Base-by-base conservation (phyloP, 2,329 filamentous ascomycete genomes). In the Didymella segeticola region DNA sequence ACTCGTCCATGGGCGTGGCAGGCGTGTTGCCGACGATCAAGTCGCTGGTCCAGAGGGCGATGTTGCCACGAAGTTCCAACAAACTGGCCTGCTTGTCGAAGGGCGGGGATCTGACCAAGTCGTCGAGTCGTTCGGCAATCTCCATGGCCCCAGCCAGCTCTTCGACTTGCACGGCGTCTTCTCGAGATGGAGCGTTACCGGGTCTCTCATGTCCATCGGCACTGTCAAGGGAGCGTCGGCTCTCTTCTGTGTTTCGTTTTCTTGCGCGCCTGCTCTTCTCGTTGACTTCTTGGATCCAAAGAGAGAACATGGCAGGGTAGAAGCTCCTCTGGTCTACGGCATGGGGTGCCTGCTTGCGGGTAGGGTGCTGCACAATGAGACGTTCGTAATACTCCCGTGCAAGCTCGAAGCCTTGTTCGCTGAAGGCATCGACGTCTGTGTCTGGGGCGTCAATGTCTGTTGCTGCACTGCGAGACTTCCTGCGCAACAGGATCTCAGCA, bases 201-300 rank as follows among this genome's bases (percentile, higher is more conserved):
- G 38, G 22, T 2, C 26, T 25, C 9, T 20, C 20, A 12, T 50
- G 31, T 19, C 38, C 49, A 39, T 52, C n/a, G 19, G 31, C 12
- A 27, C 56, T 57, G 47, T 57, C 55, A 20, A 57, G 48, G 6
- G 49, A 54, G 10, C 34, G 57, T 14, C 25, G 38, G 10, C 25
- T 31, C 4, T 51, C 41, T 22, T 53, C 41, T 22, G 47, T 49
- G n/a, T 49, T 56, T 10, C 43, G 33, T 25, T 37, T 55, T 33
- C 42, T 26, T 70, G 68, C 48, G 72, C 76, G 66, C 83, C 83
- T 77, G 86, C 86, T 75, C 53, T 68, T 72, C 39, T 84, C 80
- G 66, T 90, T 84, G 1, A 87, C 79, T 57, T 89, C 85, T 70
- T 91, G 93, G 45, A 96, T 83, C 84, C 95, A 93, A 38, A 91